Evolutionary conservation across 495 filamentous ascomycete species (phyloP), one percentile per base, ranked within the genome.

Genomic region (Penicillium alfredii): DNA sequence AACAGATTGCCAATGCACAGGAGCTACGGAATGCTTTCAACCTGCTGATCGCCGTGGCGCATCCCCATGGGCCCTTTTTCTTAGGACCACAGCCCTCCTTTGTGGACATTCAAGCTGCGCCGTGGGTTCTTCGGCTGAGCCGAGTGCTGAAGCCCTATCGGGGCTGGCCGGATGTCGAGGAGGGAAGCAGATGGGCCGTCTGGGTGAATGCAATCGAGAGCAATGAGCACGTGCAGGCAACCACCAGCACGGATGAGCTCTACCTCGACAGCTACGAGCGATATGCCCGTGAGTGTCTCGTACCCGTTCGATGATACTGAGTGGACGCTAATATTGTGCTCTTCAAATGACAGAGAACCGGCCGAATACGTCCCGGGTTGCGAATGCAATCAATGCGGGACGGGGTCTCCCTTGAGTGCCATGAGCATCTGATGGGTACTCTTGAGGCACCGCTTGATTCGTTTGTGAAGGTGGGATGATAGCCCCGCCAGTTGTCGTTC

Each of bases 101-200:
- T 42, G 88, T 94, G 3, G 90, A 97, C 48, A 71, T 94, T 14
- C 84, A 92, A 47, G 75, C 90, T 30, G 89, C 88, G 6, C 90
- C 90, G 6, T 97, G 90, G 77, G 74, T 92, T 31, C 51, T 95
- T 20, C 79, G 90, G 1, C 60, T 94, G 35, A 68, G 71, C 8
- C 70, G 79, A 11, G 84, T 94, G 16, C 66, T 94, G 35, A 78
- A 80, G 33, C 82, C 79, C n/a, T 89, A 89, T 51, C 75, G 84
- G 14, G 80, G 76, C 19, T 94, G 86, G 86, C 77, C 78, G 16
- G 79, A 84, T 30, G 76, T 86, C 6, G 72, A 80, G 40, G 66
- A 71, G 9, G 81, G 77, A 5, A 82, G 68, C 45, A 73, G 89
- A 31, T 87, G 83, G 78, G 78, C 71, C 16, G 65, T 63, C 19